Evolutionary conservation across 805 yeast genomes (phyloP).

Genomic region (Candida quercuum): DNA sequence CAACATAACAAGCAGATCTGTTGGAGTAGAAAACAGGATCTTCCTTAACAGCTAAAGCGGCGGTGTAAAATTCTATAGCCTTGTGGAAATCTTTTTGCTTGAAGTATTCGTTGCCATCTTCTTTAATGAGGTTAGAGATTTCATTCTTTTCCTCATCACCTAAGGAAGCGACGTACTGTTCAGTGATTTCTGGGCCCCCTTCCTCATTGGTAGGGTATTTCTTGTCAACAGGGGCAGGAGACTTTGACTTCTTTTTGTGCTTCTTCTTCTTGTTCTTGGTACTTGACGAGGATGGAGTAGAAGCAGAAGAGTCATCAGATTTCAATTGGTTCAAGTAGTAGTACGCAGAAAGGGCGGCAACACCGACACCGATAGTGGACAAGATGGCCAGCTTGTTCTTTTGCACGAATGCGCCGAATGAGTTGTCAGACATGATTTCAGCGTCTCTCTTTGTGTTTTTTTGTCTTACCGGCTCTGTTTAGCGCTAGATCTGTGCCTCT

Average conservation of each 20-base stretch:
- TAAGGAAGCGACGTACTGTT: conserved; percentile 39
- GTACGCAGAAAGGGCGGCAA: conserved; percentile 60
- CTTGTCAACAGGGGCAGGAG: conserved; percentile 18
- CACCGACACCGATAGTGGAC: conserved; percentile 58
- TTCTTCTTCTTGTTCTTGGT: conserved; percentile 31
- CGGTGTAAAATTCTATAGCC: conserved; percentile 78
- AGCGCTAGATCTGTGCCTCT: too few relatives aligned
- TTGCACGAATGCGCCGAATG: conserved; percentile 27
- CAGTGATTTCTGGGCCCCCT: conserved; percentile 56
- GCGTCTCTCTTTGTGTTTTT: too few relatives aligned
- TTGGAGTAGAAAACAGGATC: conserved; percentile 93
- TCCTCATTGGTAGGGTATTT: conserved; percentile 47
- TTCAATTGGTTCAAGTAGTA: conserved; percentile 38
- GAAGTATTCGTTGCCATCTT: conserved; percentile 81
- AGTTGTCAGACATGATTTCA: conserved; percentile 27
- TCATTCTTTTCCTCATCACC: conserved; percentile 48
- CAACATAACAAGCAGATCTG: conserved; percentile 93
- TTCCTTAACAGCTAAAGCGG: conserved; percentile 66
- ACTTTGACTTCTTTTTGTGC: conserved; percentile 38
- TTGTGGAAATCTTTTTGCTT: conserved; percentile 59
- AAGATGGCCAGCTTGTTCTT: conserved; percentile 57
- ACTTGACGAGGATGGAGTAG: conserved; percentile 10
- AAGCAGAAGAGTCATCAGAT: conserved; percentile 2
- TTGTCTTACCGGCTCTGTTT: too few relatives aligned
- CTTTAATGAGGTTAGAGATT: conserved; percentile 75